Evolutionary conservation across 2,329 filamentous ascomycete genomes (phyloP), one percentile per base, ranked within the genome.

Genomic region (Colletotrichum sp.): DNA sequence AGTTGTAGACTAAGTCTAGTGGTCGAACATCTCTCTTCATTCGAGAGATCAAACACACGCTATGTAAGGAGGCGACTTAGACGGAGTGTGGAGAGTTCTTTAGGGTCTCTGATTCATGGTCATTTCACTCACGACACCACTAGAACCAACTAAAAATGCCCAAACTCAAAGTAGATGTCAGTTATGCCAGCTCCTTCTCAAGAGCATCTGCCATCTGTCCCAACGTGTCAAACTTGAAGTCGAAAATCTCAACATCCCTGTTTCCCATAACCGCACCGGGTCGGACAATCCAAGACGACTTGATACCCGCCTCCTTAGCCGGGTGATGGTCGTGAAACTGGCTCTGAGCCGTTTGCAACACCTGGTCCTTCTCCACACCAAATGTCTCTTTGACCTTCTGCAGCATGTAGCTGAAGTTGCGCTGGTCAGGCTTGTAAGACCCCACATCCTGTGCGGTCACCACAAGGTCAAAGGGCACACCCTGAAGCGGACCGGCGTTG

Each of bases 391-490:
- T 76, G 3, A 91, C 89, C 64, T 90, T 85, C 13, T 85, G 82
- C 6, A 95, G 81, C 87, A 95, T 87, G 80, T 92, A 92, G 72
- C 91, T 87, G 75, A 95, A 95, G 78, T 95, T 95, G 68, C 86
- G 84, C 34, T 86, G 80, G 78, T 92, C 88, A 0, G 94, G 94
- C 84, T 95, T 96, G 81, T 95, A 95, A 16, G 88, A 90, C 0
- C 93, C 93, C 32, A 95, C 90, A 55, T 95, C 92, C 81, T 95
- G 87, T 0, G 94, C 94, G 0, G 93, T 95, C 80, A 93, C 89
- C 49, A 94, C 85, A 5, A 89, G 87, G 79, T 94, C 92, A 79
- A 95, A 89, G 2, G 86, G 79, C 28, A 89, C 85, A 2, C 87
- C 87, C 49, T 87, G 79, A 2, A 93, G 82, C 0, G 89, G 87